Percentiles rank a stretch among this genome's conserved stretches.
Evolutionary conservation across 352 stramenopile species (phyloP).

Genomic region (Phytophthora pinifolia): DNA sequence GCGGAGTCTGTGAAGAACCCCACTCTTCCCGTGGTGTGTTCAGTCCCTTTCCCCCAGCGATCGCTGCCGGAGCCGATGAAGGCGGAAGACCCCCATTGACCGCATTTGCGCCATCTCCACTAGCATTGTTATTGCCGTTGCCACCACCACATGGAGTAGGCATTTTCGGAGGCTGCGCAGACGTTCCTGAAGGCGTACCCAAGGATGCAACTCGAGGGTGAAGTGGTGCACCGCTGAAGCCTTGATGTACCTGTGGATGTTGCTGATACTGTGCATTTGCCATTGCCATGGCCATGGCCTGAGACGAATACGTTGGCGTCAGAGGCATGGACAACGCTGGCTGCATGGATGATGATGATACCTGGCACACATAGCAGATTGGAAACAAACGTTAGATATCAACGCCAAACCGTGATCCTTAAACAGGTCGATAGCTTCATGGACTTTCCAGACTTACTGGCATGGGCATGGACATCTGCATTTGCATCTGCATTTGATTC

Average conservation of each 20-base stretch:
- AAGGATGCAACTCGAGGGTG: slow-evolving; percentile 29
- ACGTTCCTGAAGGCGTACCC: slow-evolving; percentile 24
- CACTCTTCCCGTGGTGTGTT: slow-evolving; percentile 84
- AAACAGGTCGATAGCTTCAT: neutral
- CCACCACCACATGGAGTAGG: slow-evolving; percentile 14
- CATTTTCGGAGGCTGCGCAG: slow-evolving; percentile 18
- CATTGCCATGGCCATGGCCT: slow-evolving; percentile 38
- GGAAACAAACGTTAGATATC: slow-evolving; percentile 9
- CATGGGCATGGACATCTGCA: slow-evolving; percentile 37
- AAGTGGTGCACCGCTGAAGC: slow-evolving; percentile 42
- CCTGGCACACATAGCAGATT: slow-evolving; percentile 13
- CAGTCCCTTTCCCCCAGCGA: slow-evolving; percentile 43
- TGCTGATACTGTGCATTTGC: slow-evolving; percentile 36
- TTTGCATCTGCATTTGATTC: slow-evolving; percentile 43
- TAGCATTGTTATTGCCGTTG: slow-evolving; percentile 17
- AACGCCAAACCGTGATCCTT: neutral
- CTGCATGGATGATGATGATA: slow-evolving; percentile 33
- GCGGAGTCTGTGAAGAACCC: slow-evolving; percentile 83
- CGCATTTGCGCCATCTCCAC: slow-evolving; percentile 5
- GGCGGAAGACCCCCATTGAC: slow-evolving; percentile 36
- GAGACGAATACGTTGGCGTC: slow-evolving; percentile 33
- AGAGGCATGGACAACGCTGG: slow-evolving; percentile 30
- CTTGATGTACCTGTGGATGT: slow-evolving; percentile 30
- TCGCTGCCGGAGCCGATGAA: slow-evolving; percentile 35
- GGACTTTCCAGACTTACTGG: slow-evolving; percentile 23